These are phyloP conservation scores for Bidens hawaiensis DNA, from an alignment of 140 eudicot species.

Conservation along the genomic window DNA sequence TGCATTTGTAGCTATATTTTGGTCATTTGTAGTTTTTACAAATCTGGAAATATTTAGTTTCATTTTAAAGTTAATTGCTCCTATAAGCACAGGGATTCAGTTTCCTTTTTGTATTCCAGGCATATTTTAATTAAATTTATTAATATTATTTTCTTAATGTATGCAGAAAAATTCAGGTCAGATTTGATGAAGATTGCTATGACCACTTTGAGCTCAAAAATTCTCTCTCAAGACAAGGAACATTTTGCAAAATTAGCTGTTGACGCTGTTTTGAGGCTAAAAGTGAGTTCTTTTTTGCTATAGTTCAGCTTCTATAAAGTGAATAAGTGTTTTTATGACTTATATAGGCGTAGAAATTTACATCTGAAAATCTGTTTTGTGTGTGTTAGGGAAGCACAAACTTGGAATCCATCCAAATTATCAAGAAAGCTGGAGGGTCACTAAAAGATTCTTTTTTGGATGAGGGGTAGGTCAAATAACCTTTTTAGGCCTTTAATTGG, in stretches of 20 bases:
- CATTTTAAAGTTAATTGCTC: not conserved
- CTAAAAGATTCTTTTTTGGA: slow-evolving; percentile 81
- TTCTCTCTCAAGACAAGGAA: slow-evolving; percentile 94
- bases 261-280: slow-evolving; percentile 94
- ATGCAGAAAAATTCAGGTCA: slow-evolving; percentile 76
- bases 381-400: slow-evolving; percentile 85
- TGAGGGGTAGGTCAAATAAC: slow-evolving; percentile 54
- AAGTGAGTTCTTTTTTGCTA: too few relatives aligned
- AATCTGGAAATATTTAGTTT: not conserved
- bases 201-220: slow-evolving; percentile 98
- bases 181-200: slow-evolving; percentile 91
- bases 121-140: not conserved
- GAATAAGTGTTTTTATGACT: not conserved
- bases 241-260: slow-evolving; percentile 95
- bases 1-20: not conserved
- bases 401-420: slow-evolving; percentile 82
- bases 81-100: not conserved
- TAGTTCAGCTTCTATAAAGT: not conserved
- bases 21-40: not conserved
- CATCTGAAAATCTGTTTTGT: not conserved
- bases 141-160: not conserved
- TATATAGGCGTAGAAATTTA: too few relatives aligned
- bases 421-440: slow-evolving; percentile 93
- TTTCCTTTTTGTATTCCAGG: not conserved
- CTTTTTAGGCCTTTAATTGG: too few relatives aligned